Evolutionary conservation across 1,284 basidiomycete genomes (phyloP).

Genomic region (Naganishia albida): DNA sequence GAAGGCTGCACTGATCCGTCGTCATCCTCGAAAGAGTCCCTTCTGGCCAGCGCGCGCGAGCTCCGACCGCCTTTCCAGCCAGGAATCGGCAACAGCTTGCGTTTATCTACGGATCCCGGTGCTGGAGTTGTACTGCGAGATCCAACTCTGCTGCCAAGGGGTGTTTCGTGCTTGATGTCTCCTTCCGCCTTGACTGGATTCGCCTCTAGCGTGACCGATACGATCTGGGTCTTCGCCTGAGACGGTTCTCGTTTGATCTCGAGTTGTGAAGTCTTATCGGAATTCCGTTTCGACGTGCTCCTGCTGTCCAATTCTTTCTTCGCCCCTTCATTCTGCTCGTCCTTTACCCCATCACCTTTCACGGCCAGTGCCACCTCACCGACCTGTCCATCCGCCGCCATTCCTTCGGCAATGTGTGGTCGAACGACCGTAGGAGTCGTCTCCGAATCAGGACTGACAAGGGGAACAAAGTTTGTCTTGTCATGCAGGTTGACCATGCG

Average conservation of each 20-base stretch:
- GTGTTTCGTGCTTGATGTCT: slow-evolving; percentile 1
- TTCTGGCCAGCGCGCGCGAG: slow-evolving; percentile 5
- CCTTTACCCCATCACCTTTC: neutral
- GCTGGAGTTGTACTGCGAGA: slow-evolving; percentile 10
- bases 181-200: neutral
- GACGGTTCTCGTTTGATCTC: neutral
- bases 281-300: too few species aligned
- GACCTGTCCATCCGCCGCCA: too few species aligned
- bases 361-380: neutral
- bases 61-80: slow-evolving; percentile 22
- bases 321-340: neutral
- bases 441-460: neutral
- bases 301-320: too few species aligned
- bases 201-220: slow-evolving; percentile 6
- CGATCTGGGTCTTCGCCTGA: neutral
- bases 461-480: neutral
- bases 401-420: neutral
- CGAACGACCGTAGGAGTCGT: neutral
- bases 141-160: neutral
- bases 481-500: slow-evolving; percentile 4
- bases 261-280: too few species aligned
- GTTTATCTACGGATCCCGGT: slow-evolving; percentile 8
- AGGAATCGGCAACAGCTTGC: slow-evolving; percentile 14
- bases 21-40: slow-evolving; percentile 18
- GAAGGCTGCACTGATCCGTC: slow-evolving; percentile 3